Evolutionary conservation across 78 protist genomes (phyloP), one percentile per base, ranked within the genome.

Genomic region (Isochrysis galbana): DNA sequence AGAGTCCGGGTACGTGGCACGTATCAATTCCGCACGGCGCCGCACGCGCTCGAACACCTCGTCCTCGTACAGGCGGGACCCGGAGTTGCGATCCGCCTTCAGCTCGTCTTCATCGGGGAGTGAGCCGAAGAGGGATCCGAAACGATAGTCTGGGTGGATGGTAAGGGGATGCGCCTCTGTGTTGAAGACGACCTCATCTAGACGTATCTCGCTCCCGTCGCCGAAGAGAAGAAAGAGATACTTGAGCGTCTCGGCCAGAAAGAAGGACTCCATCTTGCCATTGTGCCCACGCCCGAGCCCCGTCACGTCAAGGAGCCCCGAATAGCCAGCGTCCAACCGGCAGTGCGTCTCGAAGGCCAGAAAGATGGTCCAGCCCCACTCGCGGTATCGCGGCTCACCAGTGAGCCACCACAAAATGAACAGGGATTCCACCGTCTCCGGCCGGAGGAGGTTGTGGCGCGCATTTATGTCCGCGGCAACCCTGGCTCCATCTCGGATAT

Each of bases 181-280:
- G 92, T n/a, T 90, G 92, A 90, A 69, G 86, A 69, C 92, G 21
- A 0, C 55, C 86, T 77, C 48, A 83, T 78, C 46, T 38, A 93
- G 90, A 0, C 46, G 61, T 32, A n/a, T 0, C 32, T 0, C 34
- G 29, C 29, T 25, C 25, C 26, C 86, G 51, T 32, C 89, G 26
- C 51, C 96, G 87, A 96, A 98, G 41, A 98, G 89, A 22, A 98
- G 94, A 87, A 89, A 97, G 17, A 98, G 94, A 91, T 98, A 98
- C 93, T 98, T 98, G 77, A 93, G 87, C 23, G 99, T 98, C 93
- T 98, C 99, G 1, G 98, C 94, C 39, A 97, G 91, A 69, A 97
- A 98, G 95, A 94, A 98, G 90, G 96, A 92, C 70, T 97, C 97
- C 99, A 98, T 98, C n/a, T 55, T 51, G 39, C 96, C 98, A 45